A percentile compares a stretch with the other conserved stretches of the same genome.
Conservation (phyloP, 495 filamentous ascomycete species). For the Neurospora sp. region DNA sequence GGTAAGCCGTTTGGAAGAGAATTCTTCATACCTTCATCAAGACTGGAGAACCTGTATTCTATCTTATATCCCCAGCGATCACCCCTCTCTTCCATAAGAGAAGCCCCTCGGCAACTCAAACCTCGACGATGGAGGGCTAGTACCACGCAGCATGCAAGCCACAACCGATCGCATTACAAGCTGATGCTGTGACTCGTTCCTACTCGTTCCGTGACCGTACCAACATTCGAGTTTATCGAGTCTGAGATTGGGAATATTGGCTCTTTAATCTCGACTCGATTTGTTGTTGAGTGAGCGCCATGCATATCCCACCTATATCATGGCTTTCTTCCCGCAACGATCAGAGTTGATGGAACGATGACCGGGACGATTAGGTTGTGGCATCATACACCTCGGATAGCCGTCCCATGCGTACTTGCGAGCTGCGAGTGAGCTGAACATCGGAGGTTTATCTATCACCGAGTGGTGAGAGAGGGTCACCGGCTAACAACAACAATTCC, state of each 20-base stretch:
- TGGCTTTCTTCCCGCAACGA: background rate
- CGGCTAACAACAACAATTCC: background rate
- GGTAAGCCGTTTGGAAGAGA: background rate
- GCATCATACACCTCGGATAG: background rate
- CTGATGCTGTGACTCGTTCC: background rate
- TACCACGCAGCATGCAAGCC: background rate
- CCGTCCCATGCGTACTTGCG: too few relatives aligned
- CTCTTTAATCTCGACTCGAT: background rate
- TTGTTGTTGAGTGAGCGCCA: too few relatives aligned
- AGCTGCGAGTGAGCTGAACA: background rate
- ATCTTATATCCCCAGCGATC: background rate
- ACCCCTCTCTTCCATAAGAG: background rate
- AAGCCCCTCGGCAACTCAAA: background rate
- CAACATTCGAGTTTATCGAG: background rate
- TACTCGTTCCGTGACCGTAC: too few relatives aligned
- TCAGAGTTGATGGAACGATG: background rate
- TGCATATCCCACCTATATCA: background rate
- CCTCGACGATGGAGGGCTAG: background rate
- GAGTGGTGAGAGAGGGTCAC: background rate
- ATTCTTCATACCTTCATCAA: background rate
- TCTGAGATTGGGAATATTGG: background rate
- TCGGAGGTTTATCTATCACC: too few relatives aligned
- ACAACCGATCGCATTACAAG: background rate
- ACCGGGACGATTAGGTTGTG: background rate
- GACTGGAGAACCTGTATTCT: background rate